Evolutionary conservation across 345 rosid genomes (phyloP).

Genomic region (Conringia planisiliqua): DNA sequence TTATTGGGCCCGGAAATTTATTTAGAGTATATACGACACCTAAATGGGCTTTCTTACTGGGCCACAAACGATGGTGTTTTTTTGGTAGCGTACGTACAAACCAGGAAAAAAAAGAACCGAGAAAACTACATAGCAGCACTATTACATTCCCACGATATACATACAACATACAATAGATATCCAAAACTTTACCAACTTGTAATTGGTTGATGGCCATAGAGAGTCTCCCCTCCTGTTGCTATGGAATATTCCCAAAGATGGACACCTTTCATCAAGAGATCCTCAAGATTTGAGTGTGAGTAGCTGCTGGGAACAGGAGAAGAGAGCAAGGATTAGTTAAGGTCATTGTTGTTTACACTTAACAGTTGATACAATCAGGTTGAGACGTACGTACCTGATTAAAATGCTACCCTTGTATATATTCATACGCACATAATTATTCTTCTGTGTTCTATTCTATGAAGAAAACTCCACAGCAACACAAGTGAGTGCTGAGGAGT

Average conservation of each 20-base stretch:
- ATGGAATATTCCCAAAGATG: neutral
- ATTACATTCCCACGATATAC: neutral
- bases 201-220: conserved; percentile 17
- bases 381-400: conserved; percentile 16
- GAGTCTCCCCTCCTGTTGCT: neutral
- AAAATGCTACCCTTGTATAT: conserved; percentile 3
- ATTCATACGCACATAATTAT: neutral
- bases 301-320: conserved; percentile 17
- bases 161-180: neutral
- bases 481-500: neutral
- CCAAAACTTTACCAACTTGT: conserved; percentile 29
- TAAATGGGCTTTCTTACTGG: neutral
- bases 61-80: neutral
- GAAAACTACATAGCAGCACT: neutral
- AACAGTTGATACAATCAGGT: conserved; percentile 6
- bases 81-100: neutral
- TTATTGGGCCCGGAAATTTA: neutral
- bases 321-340: neutral
- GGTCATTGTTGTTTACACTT: neutral
- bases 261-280: neutral
- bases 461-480: conserved; percentile 14
- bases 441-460: neutral
- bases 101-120: neutral
- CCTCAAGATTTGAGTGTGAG: neutral
- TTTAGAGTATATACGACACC: neutral